Conservation (phyloP, 2,329 filamentous ascomycete genomes). For the Tricladium varicosporioides region DNA sequence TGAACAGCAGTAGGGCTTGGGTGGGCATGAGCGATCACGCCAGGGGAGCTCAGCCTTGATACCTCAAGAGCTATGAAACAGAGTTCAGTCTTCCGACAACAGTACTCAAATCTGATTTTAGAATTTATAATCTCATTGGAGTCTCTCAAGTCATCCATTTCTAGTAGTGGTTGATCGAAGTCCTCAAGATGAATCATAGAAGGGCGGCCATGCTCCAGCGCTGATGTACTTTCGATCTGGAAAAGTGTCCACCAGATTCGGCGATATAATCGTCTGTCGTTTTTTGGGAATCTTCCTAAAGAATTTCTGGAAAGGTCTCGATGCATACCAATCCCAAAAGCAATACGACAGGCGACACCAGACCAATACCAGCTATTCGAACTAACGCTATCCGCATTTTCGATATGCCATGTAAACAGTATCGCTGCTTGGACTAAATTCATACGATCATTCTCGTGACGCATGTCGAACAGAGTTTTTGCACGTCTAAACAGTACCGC, state of each 20-base stretch:
- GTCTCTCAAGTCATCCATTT: conserved; percentile 13
- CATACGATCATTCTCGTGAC: conserved; percentile 30
- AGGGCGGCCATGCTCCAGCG: conserved; percentile 14
- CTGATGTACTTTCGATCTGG: conserved; percentile 8
- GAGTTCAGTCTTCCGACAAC: conserved; percentile 8
- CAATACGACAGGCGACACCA: conserved; percentile 30
- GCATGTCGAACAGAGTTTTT: conserved; percentile 29
- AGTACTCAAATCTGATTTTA: conserved; percentile 11
- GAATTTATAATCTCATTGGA: conserved; percentile 3
- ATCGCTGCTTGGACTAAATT: conserved; percentile 30
- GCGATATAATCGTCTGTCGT: conserved; percentile 9
- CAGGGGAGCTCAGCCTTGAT: conserved; percentile 12
- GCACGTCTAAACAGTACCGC: conserved; percentile 29
- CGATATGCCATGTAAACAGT: conserved; percentile 30
- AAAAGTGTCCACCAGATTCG: conserved; percentile 17
- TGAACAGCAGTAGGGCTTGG: neutral
- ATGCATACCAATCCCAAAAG: conserved; percentile 31
- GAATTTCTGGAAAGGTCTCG: conserved; percentile 14
- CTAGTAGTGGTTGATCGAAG: conserved; percentile 10
- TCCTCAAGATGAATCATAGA: conserved; percentile 15
- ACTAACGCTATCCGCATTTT: conserved; percentile 24
- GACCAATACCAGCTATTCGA: conserved; percentile 30
- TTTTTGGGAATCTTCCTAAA: conserved; percentile 4
- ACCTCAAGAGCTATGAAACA: conserved; percentile 12
- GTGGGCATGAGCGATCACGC: neutral